phyloP scores from a whole-genome alignment of 305 asterid species.

The Fraxinus albicans region DNA sequence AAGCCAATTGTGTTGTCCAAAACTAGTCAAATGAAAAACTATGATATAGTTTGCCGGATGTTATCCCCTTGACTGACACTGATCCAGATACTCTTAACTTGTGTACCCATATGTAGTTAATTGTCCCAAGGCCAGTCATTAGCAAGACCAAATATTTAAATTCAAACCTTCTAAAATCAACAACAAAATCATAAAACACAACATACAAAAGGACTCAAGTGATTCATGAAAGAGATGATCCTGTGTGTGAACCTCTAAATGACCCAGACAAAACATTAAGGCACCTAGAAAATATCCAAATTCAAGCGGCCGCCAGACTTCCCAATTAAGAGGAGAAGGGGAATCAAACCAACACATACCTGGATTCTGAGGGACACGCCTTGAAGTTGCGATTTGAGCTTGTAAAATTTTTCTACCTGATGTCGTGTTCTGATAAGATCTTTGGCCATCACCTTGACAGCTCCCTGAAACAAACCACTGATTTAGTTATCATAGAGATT shows the following conservation, averaged over 20 bases:
- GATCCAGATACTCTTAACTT: not conserved
- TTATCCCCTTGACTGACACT: not conserved
- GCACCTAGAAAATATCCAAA: not conserved
- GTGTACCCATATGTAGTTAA: not conserved
- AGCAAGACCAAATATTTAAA: not conserved
- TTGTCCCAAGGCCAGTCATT: not conserved
- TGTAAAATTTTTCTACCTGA: conserved; percentile 87
- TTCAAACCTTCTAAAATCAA: not conserved
- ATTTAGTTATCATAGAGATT: not conserved
- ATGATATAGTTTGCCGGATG: not conserved
- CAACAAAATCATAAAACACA: not conserved
- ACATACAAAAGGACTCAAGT: not conserved
- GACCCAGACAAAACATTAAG: not conserved
- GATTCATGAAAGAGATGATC: not conserved
- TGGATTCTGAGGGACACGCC: conserved; percentile 97
- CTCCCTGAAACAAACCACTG: conserved; percentile 41
- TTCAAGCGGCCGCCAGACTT: not conserved
- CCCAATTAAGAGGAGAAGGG: not conserved
- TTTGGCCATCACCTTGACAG: conserved; percentile 72
- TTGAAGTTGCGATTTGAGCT: conserved; percentile 97
- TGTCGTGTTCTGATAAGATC: conserved; percentile 71
- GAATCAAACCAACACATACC: conserved; percentile 41
- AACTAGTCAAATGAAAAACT: not conserved
- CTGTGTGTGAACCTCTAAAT: not conserved
- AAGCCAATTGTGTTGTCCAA: not conserved